A percentile compares a stretch with the other conserved stretches of the same genome.
phyloP scores from a whole-genome alignment of 2,329 filamentous ascomycete genomes.

The Ceratocystis alfenasii region DNA sequence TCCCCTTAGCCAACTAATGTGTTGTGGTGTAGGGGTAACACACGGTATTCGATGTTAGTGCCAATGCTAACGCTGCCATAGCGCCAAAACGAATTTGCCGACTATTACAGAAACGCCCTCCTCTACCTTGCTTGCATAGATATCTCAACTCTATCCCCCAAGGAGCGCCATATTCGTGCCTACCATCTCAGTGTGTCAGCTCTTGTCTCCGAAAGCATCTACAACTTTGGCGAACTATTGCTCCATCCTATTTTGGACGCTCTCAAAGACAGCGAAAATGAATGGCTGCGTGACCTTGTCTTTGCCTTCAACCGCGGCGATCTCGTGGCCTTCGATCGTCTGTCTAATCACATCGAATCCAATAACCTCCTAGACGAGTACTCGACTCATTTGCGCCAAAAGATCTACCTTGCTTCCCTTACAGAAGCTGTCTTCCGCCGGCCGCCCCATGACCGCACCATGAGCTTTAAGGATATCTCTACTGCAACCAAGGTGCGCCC shows the following conservation, averaged over 20 bases:
- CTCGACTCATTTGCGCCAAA: conserved; percentile 78
- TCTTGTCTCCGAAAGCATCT: conserved; percentile 86
- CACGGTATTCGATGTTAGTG: too few relatives aligned
- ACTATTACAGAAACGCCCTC: conserved; percentile 94
- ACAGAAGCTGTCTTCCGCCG: conserved; percentile 95
- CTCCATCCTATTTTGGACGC: conserved; percentile 91
- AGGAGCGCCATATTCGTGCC: conserved; percentile 69
- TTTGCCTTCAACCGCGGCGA: conserved; percentile 97
- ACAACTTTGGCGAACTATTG: conserved; percentile 98
- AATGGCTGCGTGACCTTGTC: conserved; percentile 89
- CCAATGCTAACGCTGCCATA: conserved; percentile 26
- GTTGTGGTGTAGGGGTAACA: too few relatives aligned
- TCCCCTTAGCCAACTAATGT: not conserved
- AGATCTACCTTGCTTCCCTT: conserved; percentile 91
- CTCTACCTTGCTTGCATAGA: conserved; percentile 96
- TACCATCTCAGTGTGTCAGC: conserved; percentile 90
- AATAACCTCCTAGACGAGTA: conserved; percentile 71
- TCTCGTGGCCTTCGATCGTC: conserved; percentile 69
- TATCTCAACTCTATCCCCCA: conserved; percentile 56
- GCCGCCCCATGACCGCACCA: conserved; percentile 85
- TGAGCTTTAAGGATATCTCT: conserved; percentile 81
- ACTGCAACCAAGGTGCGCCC: conserved; percentile 83
- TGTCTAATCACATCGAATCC: conserved; percentile 68
- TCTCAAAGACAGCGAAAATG: conserved; percentile 55
- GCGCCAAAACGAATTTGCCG: conserved; percentile 79